A percentile compares a stretch with the other conserved stretches of the same genome.
Conservation (phyloP, 1,284 basidiomycete species). For the Cutaneotrichosporon curvatum region DNA sequence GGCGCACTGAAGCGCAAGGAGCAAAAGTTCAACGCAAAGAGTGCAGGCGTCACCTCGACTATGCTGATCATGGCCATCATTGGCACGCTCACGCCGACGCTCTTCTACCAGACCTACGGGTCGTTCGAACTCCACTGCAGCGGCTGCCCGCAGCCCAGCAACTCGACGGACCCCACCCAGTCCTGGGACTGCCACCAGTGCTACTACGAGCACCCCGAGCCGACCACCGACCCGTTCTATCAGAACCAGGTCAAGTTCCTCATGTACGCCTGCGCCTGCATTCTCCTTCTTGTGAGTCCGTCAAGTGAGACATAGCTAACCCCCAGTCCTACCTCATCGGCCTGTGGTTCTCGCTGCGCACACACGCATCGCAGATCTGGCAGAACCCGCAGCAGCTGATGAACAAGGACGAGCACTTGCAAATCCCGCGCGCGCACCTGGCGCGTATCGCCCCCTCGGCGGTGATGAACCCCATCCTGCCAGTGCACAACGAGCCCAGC, state of each 20-base stretch:
- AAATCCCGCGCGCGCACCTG: slow-evolving; percentile 26
- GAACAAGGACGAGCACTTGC: slow-evolving; percentile 55
- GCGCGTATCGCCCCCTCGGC: slow-evolving; percentile 52
- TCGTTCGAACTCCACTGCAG: slow-evolving; percentile 90
- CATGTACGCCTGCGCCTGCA: slow-evolving; percentile 87
- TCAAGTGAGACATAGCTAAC: slow-evolving; percentile 2
- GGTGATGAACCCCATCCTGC: slow-evolving; percentile 42
- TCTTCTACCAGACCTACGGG: slow-evolving; percentile 98
- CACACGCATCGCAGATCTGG: slow-evolving; percentile 98
- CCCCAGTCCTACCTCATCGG: slow-evolving; percentile 91
- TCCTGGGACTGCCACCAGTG: slow-evolving; percentile 87
- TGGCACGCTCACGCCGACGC: slow-evolving; percentile 85
- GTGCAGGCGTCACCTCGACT: slow-evolving; percentile 95
- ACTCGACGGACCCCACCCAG: slow-evolving; percentile 39
- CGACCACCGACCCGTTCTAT: slow-evolving; percentile 90
- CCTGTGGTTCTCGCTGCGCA: slow-evolving; percentile 96
- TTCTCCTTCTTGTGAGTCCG: slow-evolving; percentile 83
- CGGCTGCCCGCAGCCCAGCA: slow-evolving; percentile 62
- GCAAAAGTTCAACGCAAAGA: slow-evolving; percentile 96
- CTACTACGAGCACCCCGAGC: slow-evolving; percentile 91
- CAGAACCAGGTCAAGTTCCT: slow-evolving; percentile 86
- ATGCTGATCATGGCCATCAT: slow-evolving; percentile 99
- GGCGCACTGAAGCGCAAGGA: slow-evolving; percentile 88
- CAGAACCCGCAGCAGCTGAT: slow-evolving; percentile 88
- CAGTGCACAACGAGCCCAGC: slow-evolving; percentile 36